These are phyloP conservation scores for Bruguiera hainesii DNA, from an alignment of 441 rosid genomes.

Conservation along the genomic window DNA sequence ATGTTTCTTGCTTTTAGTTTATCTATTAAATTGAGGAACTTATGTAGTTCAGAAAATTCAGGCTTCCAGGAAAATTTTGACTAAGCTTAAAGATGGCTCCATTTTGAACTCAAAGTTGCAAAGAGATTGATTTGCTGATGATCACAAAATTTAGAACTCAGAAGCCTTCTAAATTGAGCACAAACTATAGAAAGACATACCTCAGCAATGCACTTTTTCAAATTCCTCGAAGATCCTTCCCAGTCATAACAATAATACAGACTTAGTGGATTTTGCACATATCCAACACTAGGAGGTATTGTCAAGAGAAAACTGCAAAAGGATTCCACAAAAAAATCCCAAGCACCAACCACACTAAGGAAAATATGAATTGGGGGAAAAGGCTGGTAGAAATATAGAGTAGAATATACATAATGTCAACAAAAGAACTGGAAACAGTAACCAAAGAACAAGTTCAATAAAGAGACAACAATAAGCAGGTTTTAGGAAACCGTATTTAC, in stretches of 20 bases:
- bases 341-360: not conserved
- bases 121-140: not conserved
- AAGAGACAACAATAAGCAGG: no score
- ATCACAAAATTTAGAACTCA: not conserved
- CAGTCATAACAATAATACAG: conserved; percentile 73
- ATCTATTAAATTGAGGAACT: no score
- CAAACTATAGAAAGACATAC: conserved; percentile 26
- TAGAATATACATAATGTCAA: not conserved
- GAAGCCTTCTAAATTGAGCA: not conserved
- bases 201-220: conserved; percentile 85
- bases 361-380: not conserved
- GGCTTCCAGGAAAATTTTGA: no score
- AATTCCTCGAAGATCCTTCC: conserved; percentile 32
- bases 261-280: conserved; percentile 87
- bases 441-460: no score
- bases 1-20: no score
- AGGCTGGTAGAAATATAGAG: not conserved
- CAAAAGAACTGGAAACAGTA: no score
- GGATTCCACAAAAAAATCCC: not conserved
- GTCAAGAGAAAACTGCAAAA: conserved; percentile 66
- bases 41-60: no score
- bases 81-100: no score
- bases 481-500: no score
- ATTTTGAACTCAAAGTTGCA: no score
- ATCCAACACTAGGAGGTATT: conserved; percentile 87